Evolutionary conservation across 805 yeast species (phyloP).

Genomic region (Nakazawaea molendinolei): DNA sequence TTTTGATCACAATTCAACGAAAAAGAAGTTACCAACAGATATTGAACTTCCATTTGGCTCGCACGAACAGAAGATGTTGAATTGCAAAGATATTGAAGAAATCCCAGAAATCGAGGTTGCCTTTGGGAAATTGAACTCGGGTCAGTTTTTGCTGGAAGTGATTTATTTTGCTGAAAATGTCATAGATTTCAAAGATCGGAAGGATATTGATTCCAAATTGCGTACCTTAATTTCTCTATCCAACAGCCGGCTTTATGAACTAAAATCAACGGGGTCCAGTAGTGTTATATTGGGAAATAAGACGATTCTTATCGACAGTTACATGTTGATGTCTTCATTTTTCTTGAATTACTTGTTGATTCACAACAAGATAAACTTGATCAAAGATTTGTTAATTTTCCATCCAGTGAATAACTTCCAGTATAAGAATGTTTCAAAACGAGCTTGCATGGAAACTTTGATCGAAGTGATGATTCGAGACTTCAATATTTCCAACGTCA

Average conservation of each 20-base stretch:
- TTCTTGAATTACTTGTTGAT: conserved; percentile 23
- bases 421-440: conserved; percentile 10
- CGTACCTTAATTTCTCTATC: conserved; percentile 1
- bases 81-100: conserved; percentile 1
- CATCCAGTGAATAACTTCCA: conserved; percentile 12
- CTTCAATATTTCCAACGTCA: conserved; percentile 16
- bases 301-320: conserved; percentile 28
- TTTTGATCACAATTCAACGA: conserved; percentile 30
- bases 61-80: neutral
- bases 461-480: conserved; percentile 19
- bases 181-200: conserved; percentile 13
- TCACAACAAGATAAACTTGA: conserved; percentile 23
- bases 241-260: neutral
- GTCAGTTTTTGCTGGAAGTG: conserved; percentile 15
- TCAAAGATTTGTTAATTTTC: conserved; percentile 27
- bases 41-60: conserved; percentile 26
- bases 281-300: conserved; percentile 17
- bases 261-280: conserved; percentile 15
- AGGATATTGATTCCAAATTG: conserved; percentile 6
- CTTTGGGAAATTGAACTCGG: conserved; percentile 13
- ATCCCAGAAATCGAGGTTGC: conserved; percentile 18
- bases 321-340: conserved; percentile 26
- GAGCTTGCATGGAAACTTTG: conserved; percentile 9
- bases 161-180: conserved; percentile 13
- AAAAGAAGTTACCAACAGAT: conserved; percentile 23